Evolutionary conservation across 2,329 filamentous ascomycete species (phyloP).

Genomic region (Escovopsis sp.): DNA sequence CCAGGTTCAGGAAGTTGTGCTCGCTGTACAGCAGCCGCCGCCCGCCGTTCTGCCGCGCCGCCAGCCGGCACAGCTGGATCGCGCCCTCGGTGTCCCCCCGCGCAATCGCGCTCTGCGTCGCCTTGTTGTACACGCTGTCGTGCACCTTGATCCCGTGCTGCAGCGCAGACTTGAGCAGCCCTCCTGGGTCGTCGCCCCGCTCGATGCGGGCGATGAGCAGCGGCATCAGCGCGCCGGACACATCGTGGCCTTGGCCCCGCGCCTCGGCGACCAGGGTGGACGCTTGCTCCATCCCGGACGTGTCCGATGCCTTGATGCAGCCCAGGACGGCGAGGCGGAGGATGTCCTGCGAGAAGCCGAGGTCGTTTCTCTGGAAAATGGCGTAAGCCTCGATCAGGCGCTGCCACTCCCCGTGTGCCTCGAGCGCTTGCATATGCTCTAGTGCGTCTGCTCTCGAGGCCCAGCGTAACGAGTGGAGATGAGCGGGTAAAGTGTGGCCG

Average conservation of each 20-base stretch:
- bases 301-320: conserved; percentile 15
- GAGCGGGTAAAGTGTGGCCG: not conserved
- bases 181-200: conserved; percentile 13
- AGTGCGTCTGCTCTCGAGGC: conserved; percentile 3
- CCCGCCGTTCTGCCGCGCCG: conserved; percentile 21
- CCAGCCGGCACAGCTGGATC: conserved; percentile 18
- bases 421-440: conserved; percentile 4
- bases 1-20: conserved; percentile 22
- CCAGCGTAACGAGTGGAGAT: conserved; percentile 1
- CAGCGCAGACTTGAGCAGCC: conserved; percentile 14
- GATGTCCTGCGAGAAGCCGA: conserved; percentile 24
- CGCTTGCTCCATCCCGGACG: conserved; percentile 15
- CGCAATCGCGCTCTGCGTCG: conserved; percentile 15
- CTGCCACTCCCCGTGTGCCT: conserved; percentile 13
- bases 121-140: conserved; percentile 22
- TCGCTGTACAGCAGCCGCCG: conserved; percentile 21
- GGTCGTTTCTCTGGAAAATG: conserved; percentile 16
- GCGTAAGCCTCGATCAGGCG: conserved; percentile 24
- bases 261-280: conserved; percentile 24
- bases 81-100: conserved; percentile 16
- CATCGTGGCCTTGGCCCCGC: conserved; percentile 24
- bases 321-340: conserved; percentile 33
- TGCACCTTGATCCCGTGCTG: conserved; percentile 16
- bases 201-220: conserved; percentile 23
- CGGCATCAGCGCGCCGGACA: conserved; percentile 23